Conservation (phyloP, 257 asterid genomes). For the Solanum neorickii region DNA sequence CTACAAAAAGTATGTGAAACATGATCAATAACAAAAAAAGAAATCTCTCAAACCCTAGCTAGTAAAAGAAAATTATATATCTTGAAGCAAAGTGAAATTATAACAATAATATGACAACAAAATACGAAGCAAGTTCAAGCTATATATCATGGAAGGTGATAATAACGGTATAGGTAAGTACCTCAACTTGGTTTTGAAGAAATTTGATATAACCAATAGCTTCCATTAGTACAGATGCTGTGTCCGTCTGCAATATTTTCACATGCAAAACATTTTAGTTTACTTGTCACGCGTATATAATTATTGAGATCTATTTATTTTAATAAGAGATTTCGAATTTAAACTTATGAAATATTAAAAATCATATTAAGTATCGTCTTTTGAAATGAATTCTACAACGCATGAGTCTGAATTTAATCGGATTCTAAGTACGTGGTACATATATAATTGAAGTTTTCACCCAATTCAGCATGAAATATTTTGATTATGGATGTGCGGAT, state of each 20-base stretch:
- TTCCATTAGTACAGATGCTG: constrained; percentile 96
- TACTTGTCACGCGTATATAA: background rate
- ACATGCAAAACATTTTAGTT: constrained; percentile 4
- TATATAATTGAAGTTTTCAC: background rate
- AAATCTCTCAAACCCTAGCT: background rate
- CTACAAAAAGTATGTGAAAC: constrained; percentile 19
- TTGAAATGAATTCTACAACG: background rate
- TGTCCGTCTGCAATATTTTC: constrained; percentile 76
- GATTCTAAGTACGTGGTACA: background rate
- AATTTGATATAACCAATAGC: constrained; percentile 94
- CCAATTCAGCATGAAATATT: background rate
- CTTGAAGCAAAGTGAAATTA: background rate
- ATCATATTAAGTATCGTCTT: background rate
- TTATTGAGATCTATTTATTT: background rate
- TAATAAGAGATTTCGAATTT: background rate
- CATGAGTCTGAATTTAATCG: background rate
- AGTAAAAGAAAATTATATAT: background rate
- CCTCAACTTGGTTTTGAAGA: constrained; percentile 87
- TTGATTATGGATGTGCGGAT: fast-evolving
- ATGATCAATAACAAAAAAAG: background rate
- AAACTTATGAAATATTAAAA: background rate
- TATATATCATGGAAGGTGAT: constrained; percentile 4
- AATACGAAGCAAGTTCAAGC: background rate
- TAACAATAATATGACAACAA: background rate
- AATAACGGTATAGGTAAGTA: background rate